Evolutionary conservation across 192 early-diverging fungal genomes (phyloP), one percentile per base, ranked within the genome.

Genomic region (Mortierella alpina): DNA sequence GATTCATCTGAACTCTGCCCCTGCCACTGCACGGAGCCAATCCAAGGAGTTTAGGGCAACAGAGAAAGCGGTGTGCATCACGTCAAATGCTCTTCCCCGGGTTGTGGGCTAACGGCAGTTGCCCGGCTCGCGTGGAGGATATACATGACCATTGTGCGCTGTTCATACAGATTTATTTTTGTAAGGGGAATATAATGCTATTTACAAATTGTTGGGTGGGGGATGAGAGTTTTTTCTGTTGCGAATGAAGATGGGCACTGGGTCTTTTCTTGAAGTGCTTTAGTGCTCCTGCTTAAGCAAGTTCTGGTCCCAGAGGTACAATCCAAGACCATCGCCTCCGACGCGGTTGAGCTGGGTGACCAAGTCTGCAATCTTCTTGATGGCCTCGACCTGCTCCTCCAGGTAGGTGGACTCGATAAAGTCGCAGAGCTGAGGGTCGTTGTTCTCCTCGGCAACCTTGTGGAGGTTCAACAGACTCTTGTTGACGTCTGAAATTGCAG

Each of bases 251-350:
- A 59, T 41, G 58, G 58, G 41, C 31, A 59, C n/a, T n/a, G n/a
- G n/a, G n/a, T n/a, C n/a, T 41, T 23, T 20, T 63, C 47, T 47
- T 63, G 17, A 22, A 10, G 59, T 44, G 14, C 41, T 17, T 20
- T 47, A 59, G 58, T 23, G 58, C 31, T 59, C 40, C 13, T 59
- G 17, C 70, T 86, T 75, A 50, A 75, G 75, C 58, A 87, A 48
- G 49, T 89, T 70, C 40, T 89, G 86, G 46, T 89, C 88, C 88
- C 88, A 89, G 47, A 89, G 78, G 81, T 89, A 86, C 18, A 89
- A 68, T 55, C 85, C 54, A 66, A 76, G 57, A 50, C 77, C 77
- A 67, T 89, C 88, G 44, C 85, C 86, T 40, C 85, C 85, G 53
- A 86, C 85, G 53, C 86, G 88, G 54, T 83, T 84, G 46, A 89